Evolutionary conservation across 2,329 filamentous ascomycete genomes (phyloP), one percentile per base, ranked within the genome.

Genomic region (Rachicladosporium sp.): DNA sequence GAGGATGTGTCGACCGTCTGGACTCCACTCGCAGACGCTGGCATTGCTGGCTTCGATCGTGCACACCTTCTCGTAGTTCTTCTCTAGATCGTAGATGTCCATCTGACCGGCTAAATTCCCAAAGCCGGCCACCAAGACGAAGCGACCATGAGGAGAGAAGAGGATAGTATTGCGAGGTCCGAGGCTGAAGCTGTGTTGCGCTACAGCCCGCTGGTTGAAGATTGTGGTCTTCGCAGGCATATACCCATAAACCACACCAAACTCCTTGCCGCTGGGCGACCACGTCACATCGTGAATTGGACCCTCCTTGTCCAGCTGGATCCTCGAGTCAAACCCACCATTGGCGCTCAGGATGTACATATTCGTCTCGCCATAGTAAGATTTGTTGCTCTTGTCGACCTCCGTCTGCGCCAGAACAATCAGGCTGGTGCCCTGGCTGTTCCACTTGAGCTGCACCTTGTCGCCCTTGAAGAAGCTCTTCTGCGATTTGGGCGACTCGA

Each of bases 401-500:
- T 98, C 91, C 27, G 91, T 98, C 69, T 96, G 88, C 41, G 91
- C 89, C 55, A 98, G 76, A 50, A 96, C 89, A 56, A 98, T 82
- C 58, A 96, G 65, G 59, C 81, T 89, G 30, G 88, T 94, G 38
- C 91, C 91, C 46, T 86, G 71, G 50, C 81, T 76, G 65, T 98
- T 98, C 91, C 91, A 98, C 69, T 95, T 95, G 58, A 98, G 70
- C 65, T 95, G 87, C 35, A 98, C 89, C 70, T 96, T 96, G 70
- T 98, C 91, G 47, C 88, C 88, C 70, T 98, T 98, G 77, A 87
- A 98, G 60, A 98, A 98, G 1, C 82, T 95, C 78, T 98, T 98
- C 61, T 96, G 89, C 31, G 89, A 95, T 36, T 94, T 79, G 4
- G 88, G 80, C 38, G 68, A 69, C 47, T 66, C 74, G 65, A 96